Evolutionary conservation across 257 asterid species (phyloP), one percentile per base, ranked within the genome.

Genomic region (Penstemon barbatus): DNA sequence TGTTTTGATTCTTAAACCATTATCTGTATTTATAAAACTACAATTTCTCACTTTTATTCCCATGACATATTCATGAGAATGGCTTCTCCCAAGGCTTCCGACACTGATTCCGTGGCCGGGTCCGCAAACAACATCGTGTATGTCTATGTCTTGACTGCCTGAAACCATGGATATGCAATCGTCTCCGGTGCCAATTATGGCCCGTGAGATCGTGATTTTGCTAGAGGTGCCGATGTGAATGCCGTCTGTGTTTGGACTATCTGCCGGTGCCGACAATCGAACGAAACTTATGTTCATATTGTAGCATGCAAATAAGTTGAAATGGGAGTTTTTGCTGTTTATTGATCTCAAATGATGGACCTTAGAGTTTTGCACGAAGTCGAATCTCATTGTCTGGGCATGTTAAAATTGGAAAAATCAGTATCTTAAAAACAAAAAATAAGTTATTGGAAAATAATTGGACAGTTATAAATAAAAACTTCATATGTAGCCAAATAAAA

Each of bases 31-130:
- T 1, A 37, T 36, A 39, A 89, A 85, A 0, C 81, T 81, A 75
- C 86, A 69, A 70, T 85, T 82, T 9, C 59, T 50, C 4, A 84
- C 83, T 2, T 59, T 57, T 19, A 90, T 66, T 2, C 77, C 79
- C 4, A 57, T 10, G n/a, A 87, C 93, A 8, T 65, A 53, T 38
- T 87, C 84, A 0, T 12, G 11, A 2, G 62, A 64, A 7, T 56
- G 72, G 64, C 61, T 41, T 42, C 55, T 75, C 4, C 97, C 93
- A 0, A 86, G 87, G 75, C 92, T 83, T 4, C 96, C 92, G 4
- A 86, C 68, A 71, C 96, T 86, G 70, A 87, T 85, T 15, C 97
- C 95, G 12, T 89, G 97, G 3, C 95, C 93, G 2, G 97, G 97
- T 1, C 97, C 95, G 54, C 95, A 89, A 0, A 44, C 0, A 41